These are phyloP conservation scores for Botrytis galanthina DNA, from an alignment of 2,329 filamentous ascomycete species.

Conservation along the genomic window DNA sequence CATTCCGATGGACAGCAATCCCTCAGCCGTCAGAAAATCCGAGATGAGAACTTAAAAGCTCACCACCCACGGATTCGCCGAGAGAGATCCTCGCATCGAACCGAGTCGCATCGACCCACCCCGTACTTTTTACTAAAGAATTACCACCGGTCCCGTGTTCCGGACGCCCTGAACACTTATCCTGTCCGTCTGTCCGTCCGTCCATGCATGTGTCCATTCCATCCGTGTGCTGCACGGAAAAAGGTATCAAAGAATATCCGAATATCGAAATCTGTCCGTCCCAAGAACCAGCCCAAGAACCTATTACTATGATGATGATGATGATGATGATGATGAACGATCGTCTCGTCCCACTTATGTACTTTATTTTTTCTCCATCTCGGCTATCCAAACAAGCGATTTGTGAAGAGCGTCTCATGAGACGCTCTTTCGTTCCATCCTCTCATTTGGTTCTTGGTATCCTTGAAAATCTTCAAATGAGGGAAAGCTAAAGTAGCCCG, in stretches of 20 bases:
- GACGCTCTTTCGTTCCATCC: slow-evolving; percentile 21
- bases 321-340: slow-evolving; percentile 10
- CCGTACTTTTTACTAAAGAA: background rate
- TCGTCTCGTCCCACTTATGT: background rate
- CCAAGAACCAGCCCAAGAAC: slow-evolving; percentile 16
- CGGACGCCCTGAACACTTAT: slow-evolving; percentile 12
- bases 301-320: slow-evolving; percentile 11
- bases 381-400: background rate
- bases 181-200: slow-evolving; percentile 5
- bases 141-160: slow-evolving; percentile 9
- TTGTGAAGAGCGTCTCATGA: background rate
- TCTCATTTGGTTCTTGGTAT: slow-evolving; percentile 43
- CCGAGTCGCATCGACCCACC: background rate
- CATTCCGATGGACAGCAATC: background rate
- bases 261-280: slow-evolving; percentile 5
- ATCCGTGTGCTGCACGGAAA: background rate
- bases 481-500: slow-evolving; percentile 70
- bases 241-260: slow-evolving; percentile 15
- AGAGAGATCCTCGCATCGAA: background rate
- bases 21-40: background rate
- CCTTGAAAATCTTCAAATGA: slow-evolving; percentile 68
- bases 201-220: background rate
- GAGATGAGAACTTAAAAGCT: background rate
- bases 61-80: background rate
- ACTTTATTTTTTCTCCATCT: background rate